Base-by-base conservation (phyloP, 495 filamentous ascomycete genomes). In the Neurospora sp. region DNA sequence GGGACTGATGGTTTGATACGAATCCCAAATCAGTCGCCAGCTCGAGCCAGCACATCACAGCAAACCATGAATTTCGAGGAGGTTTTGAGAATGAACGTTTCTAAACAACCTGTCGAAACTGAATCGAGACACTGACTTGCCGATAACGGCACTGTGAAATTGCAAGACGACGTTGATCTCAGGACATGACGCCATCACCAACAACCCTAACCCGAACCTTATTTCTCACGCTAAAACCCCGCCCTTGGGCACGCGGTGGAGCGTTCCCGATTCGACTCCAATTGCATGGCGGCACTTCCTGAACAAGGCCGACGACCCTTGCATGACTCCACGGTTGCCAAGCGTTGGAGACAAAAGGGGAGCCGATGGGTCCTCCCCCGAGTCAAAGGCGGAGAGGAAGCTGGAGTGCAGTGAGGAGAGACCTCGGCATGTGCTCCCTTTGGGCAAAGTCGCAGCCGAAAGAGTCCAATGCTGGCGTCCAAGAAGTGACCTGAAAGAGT, bases 351-450 rank as follows among this genome's bases (percentile, higher is more conserved):
- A 60, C 49, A 27, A 60, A 60, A 60, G 49, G 49, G 46, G 20
- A 35, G 54, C 54, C 54, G 54, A 66, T 35, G 54, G 54, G 23
- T 62, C 54, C 54, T 62, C 54, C 27, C 54, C 54, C 54, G 14
- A 62, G 27, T 62, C 54, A 62, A 62, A 35, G 54, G 54, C 27
- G 54, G 54, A 62, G 54, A 31, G 49, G 54, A 62, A 62, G 49
- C 49, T 27, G 23, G 23, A 60, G 44, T 49, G 44, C n/a, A 49
- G 46, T 54, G 46, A 54, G 46, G 54, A 62, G 46, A 54, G 54
- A 80, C 78, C 78, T 80, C 78, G 78, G 78, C 78, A 80, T 78
- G 75, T 80, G 78, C 76, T 62, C 27, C 27, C 54, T 49, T 23
- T 23, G 49, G 49, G 23, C 49, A 60, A 27, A 60, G 49, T 60